These are phyloP conservation scores for Mortierella antarctica DNA, from an alignment of 192 early-diverging fungal genomes.

Conservation along the genomic window DNA sequence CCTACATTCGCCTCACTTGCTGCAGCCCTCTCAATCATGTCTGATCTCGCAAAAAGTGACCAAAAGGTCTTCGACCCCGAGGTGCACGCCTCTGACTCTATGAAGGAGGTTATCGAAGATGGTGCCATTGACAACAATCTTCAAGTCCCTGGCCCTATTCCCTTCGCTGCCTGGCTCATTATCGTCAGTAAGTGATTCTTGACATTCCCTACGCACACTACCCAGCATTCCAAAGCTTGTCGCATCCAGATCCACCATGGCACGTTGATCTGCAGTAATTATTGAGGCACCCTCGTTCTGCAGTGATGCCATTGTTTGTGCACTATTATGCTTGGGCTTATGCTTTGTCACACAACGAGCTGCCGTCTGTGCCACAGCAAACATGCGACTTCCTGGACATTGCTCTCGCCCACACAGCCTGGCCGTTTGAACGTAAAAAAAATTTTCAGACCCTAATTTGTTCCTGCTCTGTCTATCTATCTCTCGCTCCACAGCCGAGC, in stretches of 20 bases:
- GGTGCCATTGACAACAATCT: slow-evolving; percentile 9
- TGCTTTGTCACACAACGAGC: neutral
- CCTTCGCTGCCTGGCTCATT: slow-evolving; percentile 47
- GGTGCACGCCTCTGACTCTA: neutral
- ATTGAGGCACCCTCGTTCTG: no score
- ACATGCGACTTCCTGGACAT: no score
- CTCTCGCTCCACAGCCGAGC: slow-evolving; percentile 62
- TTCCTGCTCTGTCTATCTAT: neutral
- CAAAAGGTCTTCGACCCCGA: slow-evolving; percentile 3
- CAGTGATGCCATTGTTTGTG: neutral
- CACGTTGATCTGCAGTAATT: no score
- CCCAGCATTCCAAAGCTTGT: no score
- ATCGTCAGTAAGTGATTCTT: slow-evolving; percentile 62
- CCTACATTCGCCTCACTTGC: neutral
- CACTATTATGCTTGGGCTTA: neutral
- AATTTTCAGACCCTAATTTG: neutral
- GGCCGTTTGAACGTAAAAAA: neutral
- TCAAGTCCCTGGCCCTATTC: slow-evolving; percentile 50
- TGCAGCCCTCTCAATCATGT: neutral
- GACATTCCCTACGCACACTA: slow-evolving; percentile 9
- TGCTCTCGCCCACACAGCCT: neutral
- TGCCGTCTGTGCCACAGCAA: no score
- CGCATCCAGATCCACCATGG: no score
- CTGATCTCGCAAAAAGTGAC: slow-evolving; percentile 6
- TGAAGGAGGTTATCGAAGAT: slow-evolving; percentile 21